Conservation (phyloP, 495 filamentous ascomycete genomes). For the Penicillium pulvis region DNA sequence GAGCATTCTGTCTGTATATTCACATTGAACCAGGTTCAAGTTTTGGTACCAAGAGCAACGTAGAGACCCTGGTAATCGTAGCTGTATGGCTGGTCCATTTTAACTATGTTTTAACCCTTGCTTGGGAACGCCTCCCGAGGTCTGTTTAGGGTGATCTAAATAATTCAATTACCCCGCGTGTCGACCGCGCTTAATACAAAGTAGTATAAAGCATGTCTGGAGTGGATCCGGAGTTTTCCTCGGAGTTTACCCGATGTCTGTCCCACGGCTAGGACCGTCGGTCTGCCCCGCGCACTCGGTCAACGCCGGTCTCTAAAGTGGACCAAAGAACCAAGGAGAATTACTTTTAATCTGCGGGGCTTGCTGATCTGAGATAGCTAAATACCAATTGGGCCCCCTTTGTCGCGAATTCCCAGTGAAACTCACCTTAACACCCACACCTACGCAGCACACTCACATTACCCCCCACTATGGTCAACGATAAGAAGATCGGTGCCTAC, state of each 20-base stretch:
- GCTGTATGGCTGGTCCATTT: too few relatives aligned
- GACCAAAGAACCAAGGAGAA: slow-evolving; percentile 13
- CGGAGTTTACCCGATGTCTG: slow-evolving; percentile 3
- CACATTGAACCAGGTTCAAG: too few relatives aligned
- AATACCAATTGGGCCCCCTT: not conserved
- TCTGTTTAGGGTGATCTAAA: too few relatives aligned
- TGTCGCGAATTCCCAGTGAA: not conserved
- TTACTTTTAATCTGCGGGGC: slow-evolving; percentile 16
- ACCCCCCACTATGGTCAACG: slow-evolving; percentile 23
- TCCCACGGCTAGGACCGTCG: slow-evolving; percentile 18
- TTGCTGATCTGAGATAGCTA: slow-evolving; percentile 1
- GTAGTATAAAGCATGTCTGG: too few relatives aligned
- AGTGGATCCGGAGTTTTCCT: not conserved
- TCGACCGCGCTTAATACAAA: too few relatives aligned
- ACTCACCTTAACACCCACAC: not conserved
- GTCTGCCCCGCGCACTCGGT: slow-evolving; percentile 19
- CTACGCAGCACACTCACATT: not conserved
- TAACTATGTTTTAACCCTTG: too few relatives aligned
- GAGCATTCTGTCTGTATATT: too few relatives aligned
- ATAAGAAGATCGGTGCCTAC: slow-evolving; percentile 28
- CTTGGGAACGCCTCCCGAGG: too few relatives aligned
- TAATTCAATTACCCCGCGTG: too few relatives aligned
- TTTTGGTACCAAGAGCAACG: too few relatives aligned
- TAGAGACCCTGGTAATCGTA: too few relatives aligned
- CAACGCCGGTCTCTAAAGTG: slow-evolving; percentile 21